Percentiles rank a stretch among this genome's conserved stretches.
phyloP scores from a whole-genome alignment of 106 monocot genomes.

The Xerophyta viscosa region DNA sequence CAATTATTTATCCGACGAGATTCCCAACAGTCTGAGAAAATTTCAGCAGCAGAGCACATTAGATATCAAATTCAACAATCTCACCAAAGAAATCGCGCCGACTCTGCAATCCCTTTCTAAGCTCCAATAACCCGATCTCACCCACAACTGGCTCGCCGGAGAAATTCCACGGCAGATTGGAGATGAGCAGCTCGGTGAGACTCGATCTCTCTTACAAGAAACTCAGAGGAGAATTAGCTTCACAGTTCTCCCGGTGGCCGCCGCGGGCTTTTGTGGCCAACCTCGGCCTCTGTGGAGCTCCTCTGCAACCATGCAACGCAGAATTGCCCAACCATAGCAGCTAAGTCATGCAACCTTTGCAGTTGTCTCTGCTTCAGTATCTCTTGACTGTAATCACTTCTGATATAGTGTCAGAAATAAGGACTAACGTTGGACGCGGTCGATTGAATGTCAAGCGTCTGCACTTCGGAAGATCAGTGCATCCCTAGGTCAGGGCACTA shows the following conservation, averaged over 20 bases:
- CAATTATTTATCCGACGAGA: constrained; percentile 45
- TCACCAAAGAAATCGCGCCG: constrained; percentile 57
- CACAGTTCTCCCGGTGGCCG: constrained; percentile 51
- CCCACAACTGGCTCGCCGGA: constrained; percentile 65
- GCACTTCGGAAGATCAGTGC: too few relatives aligned
- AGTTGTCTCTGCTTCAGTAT: constrained; percentile 42
- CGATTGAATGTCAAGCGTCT: constrained; percentile 3
- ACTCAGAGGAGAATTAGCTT: constrained; percentile 40
- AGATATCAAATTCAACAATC: constrained; percentile 62
- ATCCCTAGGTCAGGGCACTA: too few relatives aligned
- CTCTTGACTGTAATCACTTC: constrained; percentile 31
- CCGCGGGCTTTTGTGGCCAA: constrained; percentile 47
- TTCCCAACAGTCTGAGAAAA: constrained; percentile 49
- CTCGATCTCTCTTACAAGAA: constrained; percentile 74
- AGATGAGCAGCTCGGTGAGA: constrained; percentile 65
- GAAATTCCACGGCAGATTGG: constrained; percentile 40
- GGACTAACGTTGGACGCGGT: too few relatives aligned
- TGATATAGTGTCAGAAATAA: constrained; percentile 18
- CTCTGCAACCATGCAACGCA: constrained; percentile 37
- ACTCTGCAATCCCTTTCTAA: constrained; percentile 55
- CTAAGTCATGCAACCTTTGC: constrained; percentile 35
- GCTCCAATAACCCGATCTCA: constrained; percentile 73
- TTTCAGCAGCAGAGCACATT: constrained; percentile 65
- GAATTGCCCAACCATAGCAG: background rate
- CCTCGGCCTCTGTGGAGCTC: constrained; percentile 51